Conservation (phyloP, 2,329 filamentous ascomycete species). For the Lomentospora prolificans region DNA sequence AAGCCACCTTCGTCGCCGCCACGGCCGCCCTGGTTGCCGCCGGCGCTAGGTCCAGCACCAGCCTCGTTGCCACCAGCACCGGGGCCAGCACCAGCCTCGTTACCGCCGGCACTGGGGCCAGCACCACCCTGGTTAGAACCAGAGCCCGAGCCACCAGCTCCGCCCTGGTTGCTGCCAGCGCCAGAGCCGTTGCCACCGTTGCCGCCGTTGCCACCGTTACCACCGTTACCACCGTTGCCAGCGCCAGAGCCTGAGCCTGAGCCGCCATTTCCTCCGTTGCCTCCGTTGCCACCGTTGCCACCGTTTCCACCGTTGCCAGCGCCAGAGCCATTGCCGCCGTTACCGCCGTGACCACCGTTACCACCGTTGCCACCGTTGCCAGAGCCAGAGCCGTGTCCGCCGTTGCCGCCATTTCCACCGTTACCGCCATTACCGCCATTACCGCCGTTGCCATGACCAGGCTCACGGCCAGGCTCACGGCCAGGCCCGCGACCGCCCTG, state of each 20-base stretch:
- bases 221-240: neutral
- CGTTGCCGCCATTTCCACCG: constrained; percentile 7
- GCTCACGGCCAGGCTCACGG: too few relatives aligned
- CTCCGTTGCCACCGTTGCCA: neutral
- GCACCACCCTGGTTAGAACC: neutral
- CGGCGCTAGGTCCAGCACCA: neutral
- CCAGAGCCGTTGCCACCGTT: neutral
- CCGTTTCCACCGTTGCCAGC: neutral
- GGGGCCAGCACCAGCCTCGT: neutral
- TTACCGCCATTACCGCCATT: constrained; percentile 6
- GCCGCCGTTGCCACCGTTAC: neutral
- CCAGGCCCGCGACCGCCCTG: too few relatives aligned
- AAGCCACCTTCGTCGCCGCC: neutral
- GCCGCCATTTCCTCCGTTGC: neutral
- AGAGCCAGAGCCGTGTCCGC: constrained; percentile 4
- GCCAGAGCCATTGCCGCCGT: neutral
- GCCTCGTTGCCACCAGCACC: neutral
- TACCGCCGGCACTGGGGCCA: neutral
- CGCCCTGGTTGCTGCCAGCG: neutral
- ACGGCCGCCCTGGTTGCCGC: neutral
- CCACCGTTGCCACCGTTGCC: constrained; percentile 5
- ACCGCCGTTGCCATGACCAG: neutral
- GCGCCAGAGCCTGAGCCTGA: neutral
- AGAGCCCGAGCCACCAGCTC: neutral
- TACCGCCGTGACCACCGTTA: neutral